Evolutionary conservation across 768 basidiomycete species (phyloP).

Genomic region (Exidia glandulosa): DNA sequence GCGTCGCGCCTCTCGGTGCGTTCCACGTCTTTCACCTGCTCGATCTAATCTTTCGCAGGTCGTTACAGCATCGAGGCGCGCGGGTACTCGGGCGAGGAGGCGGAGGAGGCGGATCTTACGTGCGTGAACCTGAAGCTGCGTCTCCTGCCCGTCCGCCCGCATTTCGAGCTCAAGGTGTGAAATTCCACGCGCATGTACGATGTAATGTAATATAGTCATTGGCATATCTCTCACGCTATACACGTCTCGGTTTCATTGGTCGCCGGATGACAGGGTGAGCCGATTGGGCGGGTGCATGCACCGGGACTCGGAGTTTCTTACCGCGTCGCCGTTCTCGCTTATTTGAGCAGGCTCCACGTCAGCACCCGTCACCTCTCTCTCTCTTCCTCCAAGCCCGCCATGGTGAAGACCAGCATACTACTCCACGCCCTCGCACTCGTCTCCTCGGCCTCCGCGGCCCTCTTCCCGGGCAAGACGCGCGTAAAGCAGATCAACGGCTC

Average conservation of each 20-base stretch:
- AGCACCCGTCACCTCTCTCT: no score
- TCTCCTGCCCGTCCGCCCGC: neutral
- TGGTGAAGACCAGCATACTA: no score
- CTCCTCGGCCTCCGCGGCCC: constrained; percentile 40
- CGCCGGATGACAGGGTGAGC: no score
- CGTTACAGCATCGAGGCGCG: constrained; percentile 65
- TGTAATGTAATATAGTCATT: no score
- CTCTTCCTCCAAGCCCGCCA: no score
- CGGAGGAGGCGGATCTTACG: constrained; percentile 58
- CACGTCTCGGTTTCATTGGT: no score
- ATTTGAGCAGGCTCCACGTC: no score
- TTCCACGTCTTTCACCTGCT: neutral
- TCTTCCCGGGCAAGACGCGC: constrained; percentile 39
- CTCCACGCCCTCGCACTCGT: constrained; percentile 25
- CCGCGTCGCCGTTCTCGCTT: no score
- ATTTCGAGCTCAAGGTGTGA: neutral
- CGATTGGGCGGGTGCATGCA: no score
- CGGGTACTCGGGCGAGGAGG: constrained; percentile 42
- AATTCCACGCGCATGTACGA: no score
- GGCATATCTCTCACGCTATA: no score
- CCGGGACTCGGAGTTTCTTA: no score
- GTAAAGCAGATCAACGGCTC: constrained; percentile 74
- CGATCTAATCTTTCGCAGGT: constrained; percentile 34
- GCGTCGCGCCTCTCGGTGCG: constrained; percentile 11
- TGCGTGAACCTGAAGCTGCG: constrained; percentile 66